Evolutionary conservation across 2,329 filamentous ascomycete species (phyloP).

Genomic region (Calonectria pseudoreteaudii): DNA sequence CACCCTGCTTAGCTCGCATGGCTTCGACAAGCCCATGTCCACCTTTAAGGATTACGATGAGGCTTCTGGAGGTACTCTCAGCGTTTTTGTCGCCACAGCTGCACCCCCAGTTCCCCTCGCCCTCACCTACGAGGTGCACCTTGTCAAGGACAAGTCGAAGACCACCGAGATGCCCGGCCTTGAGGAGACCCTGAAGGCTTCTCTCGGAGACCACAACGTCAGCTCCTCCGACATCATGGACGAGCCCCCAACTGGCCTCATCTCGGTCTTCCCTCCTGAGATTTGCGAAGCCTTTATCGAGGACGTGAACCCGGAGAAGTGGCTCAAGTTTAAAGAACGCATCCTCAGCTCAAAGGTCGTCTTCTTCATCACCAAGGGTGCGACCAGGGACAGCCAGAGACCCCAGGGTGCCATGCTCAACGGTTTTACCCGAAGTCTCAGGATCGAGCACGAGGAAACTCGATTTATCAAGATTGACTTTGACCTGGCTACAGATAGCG

Average conservation of each 20-base stretch:
- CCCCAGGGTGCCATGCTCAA: slow-evolving; percentile 16
- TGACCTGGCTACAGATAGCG: background rate
- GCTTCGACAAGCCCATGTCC: slow-evolving; percentile 13
- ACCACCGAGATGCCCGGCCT: slow-evolving; percentile 3
- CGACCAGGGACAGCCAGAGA: slow-evolving; percentile 9
- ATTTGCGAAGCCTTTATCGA: slow-evolving; percentile 16
- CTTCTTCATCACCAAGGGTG: slow-evolving; percentile 18
- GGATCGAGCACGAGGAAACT: slow-evolving; percentile 18
- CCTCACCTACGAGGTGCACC: slow-evolving; percentile 5
- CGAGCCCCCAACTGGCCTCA: background rate
- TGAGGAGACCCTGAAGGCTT: background rate
- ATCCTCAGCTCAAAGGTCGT: slow-evolving; percentile 11
- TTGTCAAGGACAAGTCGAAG: slow-evolving; percentile 5
- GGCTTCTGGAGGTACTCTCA: slow-evolving; percentile 5
- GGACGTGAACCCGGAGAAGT: slow-evolving; percentile 6
- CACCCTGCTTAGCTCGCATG: background rate
- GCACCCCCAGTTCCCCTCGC: background rate
- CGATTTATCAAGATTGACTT: slow-evolving; percentile 16
- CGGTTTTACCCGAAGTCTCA: slow-evolving; percentile 12
- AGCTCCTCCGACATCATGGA: background rate
- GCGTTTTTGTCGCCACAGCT: slow-evolving; percentile 8
- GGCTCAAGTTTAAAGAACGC: slow-evolving; percentile 10
- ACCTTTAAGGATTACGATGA: slow-evolving; percentile 16
- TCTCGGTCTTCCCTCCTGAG: slow-evolving; percentile 17
- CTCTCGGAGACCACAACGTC: slow-evolving; percentile 7